These are phyloP conservation scores for Penicillium psychrosexuale DNA, from an alignment of 2,329 filamentous ascomycete species.

Conservation along the genomic window DNA sequence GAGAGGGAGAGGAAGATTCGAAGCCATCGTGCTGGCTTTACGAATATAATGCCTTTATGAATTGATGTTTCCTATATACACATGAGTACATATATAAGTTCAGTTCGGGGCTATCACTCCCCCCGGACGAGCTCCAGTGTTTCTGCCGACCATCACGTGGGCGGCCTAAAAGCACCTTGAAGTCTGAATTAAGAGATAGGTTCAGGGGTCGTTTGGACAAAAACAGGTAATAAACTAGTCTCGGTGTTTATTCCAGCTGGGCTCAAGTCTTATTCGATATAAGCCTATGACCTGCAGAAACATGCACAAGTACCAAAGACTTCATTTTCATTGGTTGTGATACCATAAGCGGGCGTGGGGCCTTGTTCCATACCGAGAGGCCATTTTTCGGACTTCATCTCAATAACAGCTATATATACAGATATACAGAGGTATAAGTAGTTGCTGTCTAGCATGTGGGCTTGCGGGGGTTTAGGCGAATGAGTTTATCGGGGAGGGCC, in stretches of 20 bases:
- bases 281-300: neutral
- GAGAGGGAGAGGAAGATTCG: constrained; percentile 56
- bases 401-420: neutral
- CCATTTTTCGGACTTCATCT: neutral
- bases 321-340: neutral
- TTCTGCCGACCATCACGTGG: constrained; percentile 11
- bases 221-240: too few relatives aligned
- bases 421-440: neutral
- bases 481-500: neutral
- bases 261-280: neutral
- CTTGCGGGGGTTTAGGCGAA: too few relatives aligned
- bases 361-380: neutral
- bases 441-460: neutral
- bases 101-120: neutral
- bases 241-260: too few relatives aligned
- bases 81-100: neutral
- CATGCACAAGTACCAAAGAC: neutral
- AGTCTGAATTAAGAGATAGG: neutral
- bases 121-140: constrained; percentile 4
- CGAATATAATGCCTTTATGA: constrained; percentile 10
- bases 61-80: constrained; percentile 4
- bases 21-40: constrained; percentile 50
- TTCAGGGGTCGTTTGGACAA: neutral
- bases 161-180: neutral
- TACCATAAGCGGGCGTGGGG: neutral